phyloP scores from a whole-genome alignment of 176 grass and related monocot genomes.

The Guadua angustifolia region DNA sequence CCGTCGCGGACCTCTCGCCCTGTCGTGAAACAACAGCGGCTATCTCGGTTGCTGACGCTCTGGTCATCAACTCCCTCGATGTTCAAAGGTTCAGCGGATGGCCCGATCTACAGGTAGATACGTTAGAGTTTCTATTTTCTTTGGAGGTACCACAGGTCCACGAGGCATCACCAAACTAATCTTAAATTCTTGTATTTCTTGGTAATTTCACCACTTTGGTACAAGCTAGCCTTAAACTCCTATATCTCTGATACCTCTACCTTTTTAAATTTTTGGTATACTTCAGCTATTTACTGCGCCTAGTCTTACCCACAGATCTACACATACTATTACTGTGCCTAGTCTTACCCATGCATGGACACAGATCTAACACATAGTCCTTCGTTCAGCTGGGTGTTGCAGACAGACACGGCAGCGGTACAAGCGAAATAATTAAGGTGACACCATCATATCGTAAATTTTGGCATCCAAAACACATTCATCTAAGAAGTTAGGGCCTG shows the following conservation, averaged over 20 bases:
- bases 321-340: not conserved
- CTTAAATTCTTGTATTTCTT: too few species aligned
- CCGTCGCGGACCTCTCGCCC: not conserved
- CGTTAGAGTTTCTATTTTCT: too few species aligned
- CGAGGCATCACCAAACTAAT: too few species aligned
- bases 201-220: too few species aligned
- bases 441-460: slow-evolving; percentile 12
- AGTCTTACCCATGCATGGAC: too few species aligned
- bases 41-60: not conserved
- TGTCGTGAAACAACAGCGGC: not conserved
- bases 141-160: too few species aligned
- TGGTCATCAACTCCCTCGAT: too few species aligned
- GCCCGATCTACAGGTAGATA: not conserved
- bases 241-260: too few species aligned
- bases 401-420: not conserved
- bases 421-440: slow-evolving; percentile 22
- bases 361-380: not conserved
- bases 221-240: too few species aligned
- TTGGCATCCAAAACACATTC: not conserved
- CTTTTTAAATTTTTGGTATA: too few species aligned
- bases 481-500: not conserved
- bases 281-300: not conserved
- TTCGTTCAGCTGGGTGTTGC: not conserved
- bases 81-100: not conserved
- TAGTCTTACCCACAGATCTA: not conserved